Evolutionary conservation across 2,329 filamentous ascomycete species (phyloP).

Genomic region (Tolypocladium guangdongense): DNA sequence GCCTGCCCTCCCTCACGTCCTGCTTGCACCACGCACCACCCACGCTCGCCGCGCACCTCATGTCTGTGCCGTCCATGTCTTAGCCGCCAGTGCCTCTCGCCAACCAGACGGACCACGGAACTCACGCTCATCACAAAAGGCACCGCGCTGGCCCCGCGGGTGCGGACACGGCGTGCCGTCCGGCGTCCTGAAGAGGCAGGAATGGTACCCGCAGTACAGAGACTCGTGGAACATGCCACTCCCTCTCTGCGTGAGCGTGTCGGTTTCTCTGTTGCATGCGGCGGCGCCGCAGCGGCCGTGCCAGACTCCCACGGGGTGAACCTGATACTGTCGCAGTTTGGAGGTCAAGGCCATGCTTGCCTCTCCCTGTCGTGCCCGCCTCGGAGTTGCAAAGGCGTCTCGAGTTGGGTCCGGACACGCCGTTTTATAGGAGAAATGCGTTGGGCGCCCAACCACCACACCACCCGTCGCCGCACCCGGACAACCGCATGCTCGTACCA

Average conservation of each 20-base stretch:
- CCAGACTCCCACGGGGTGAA: neutral
- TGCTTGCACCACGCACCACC: neutral
- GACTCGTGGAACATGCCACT: neutral
- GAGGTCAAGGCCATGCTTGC: neutral
- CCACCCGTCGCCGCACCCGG: neutral
- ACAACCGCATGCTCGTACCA: neutral
- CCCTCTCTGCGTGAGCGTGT: neutral
- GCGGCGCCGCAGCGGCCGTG: neutral
- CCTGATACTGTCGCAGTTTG: neutral
- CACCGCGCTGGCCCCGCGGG: neutral
- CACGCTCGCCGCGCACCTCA: neutral
- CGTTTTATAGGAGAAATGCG: neutral
- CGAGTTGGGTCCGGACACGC: too few relatives aligned
- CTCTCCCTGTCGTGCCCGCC: too few relatives aligned
- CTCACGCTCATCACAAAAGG: constrained; percentile 2
- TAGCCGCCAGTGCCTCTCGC: neutral
- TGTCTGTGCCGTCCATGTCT: neutral
- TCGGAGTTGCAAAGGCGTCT: neutral
- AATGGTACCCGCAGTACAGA: constrained; percentile 1
- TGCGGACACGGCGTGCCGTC: neutral
- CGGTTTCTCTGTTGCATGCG: neutral
- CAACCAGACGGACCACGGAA: neutral
- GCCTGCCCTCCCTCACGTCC: neutral
- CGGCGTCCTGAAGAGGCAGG: constrained; percentile 1
- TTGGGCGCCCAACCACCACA: too few relatives aligned